Evolutionary conservation across 23 red algal genomes (phyloP).

Genomic region (Gracilariopsis chorda): DNA sequence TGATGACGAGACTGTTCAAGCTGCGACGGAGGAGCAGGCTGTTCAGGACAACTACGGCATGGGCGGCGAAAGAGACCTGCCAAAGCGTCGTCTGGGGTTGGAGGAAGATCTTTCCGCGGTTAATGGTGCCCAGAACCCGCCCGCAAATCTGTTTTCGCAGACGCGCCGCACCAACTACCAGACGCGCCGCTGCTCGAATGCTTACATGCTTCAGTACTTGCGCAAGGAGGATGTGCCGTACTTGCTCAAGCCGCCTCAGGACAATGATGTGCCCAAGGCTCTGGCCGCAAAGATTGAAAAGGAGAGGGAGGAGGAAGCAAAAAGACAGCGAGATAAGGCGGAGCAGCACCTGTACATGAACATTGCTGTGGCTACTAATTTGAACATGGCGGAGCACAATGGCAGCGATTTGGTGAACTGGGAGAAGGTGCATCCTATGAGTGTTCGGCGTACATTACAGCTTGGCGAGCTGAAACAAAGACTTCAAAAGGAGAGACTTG

Average conservation of each 20-base stretch:
- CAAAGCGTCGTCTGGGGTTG: constrained; percentile 1
- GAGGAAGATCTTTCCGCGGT: constrained; percentile 47
- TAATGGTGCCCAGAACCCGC: constrained; percentile 47
- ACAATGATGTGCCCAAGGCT: constrained; percentile 68
- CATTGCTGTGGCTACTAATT: constrained; percentile 61
- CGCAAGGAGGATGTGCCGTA: constrained; percentile 56
- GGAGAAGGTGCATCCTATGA: constrained; percentile 54
- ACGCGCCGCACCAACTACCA: constrained; percentile 36
- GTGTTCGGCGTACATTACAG: constrained; percentile 44
- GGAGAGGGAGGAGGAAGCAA: constrained; percentile 88
- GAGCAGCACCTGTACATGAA: constrained; percentile 93
- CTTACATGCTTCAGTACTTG: constrained; percentile 99
- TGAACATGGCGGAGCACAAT: constrained; percentile 56
- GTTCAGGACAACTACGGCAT: constrained; percentile 95
- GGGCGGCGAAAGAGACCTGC: constrained; percentile 62
- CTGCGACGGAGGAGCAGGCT: constrained; percentile 65
- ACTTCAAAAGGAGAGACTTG: constrained; percentile 58
- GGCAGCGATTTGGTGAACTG: constrained; percentile 71
- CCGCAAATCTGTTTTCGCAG: constrained; percentile 39
- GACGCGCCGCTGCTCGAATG: constrained; percentile 76
- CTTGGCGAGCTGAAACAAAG: constrained; percentile 74
- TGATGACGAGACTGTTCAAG: constrained; percentile 91
- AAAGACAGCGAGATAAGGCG: constrained; percentile 50
- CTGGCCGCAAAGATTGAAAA: constrained; percentile 69
- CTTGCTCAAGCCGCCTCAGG: constrained; percentile 35